phyloP scores from a whole-genome alignment of 2,329 filamentous ascomycete species.

The Colletotrichum tropicale region DNA sequence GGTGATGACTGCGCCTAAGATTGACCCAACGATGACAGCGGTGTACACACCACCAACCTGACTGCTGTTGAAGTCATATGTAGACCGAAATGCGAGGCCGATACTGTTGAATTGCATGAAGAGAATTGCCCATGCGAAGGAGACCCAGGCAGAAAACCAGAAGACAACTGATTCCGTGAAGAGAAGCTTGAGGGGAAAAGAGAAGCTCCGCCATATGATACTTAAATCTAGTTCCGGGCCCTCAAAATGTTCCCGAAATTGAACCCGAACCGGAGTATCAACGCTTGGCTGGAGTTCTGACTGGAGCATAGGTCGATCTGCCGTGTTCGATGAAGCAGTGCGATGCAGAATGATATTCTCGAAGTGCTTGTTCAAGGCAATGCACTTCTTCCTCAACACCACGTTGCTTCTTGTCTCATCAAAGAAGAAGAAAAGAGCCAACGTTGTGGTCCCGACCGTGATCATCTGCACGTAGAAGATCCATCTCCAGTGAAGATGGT shows the following conservation, averaged over 20 bases:
- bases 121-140: slow-evolving; percentile 73
- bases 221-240: slow-evolving; percentile 22
- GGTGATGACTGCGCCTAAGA: slow-evolving; percentile 57
- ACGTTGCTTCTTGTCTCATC: slow-evolving; percentile 73
- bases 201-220: slow-evolving; percentile 31
- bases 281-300: background rate
- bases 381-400: slow-evolving; percentile 64
- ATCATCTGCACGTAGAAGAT: slow-evolving; percentile 73
- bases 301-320: background rate
- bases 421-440: slow-evolving; percentile 62
- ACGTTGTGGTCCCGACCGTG: slow-evolving; percentile 57
- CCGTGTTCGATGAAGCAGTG: background rate
- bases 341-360: background rate
- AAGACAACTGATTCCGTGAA: slow-evolving; percentile 65
- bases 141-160: slow-evolving; percentile 73
- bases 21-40: slow-evolving; percentile 37
- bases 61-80: slow-evolving; percentile 63
- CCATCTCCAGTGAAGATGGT: slow-evolving; percentile 67
- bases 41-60: slow-evolving; percentile 69
- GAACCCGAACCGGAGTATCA: background rate
- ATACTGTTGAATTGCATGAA: slow-evolving; percentile 65
- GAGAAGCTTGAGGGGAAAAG: slow-evolving; percentile 46
- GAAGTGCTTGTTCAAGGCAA: slow-evolving; percentile 52
- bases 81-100: slow-evolving; percentile 68
- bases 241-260: slow-evolving; percentile 6